phyloP scores from a whole-genome alignment of 108 stramenopile genomes.

The Pseudonitzschia multiseries region DNA sequence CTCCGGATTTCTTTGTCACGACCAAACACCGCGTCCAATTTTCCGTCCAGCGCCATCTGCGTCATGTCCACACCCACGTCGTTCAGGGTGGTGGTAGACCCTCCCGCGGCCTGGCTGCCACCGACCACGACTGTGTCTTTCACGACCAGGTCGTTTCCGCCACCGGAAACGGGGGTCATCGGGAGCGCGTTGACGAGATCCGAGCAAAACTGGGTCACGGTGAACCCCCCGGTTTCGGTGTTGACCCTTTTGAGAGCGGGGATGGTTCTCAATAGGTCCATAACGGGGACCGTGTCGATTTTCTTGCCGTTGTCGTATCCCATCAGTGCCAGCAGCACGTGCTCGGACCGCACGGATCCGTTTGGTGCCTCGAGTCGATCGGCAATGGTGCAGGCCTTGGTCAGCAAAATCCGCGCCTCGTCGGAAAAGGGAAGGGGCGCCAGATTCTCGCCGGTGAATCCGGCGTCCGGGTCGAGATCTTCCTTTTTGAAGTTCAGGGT shows the following conservation, averaged over 20 bases:
- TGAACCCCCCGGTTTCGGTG: slow-evolving; percentile 24
- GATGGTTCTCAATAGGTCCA: slow-evolving; percentile 34
- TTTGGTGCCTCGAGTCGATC: slow-evolving; percentile 46
- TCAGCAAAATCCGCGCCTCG: slow-evolving; percentile 45
- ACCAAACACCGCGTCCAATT: slow-evolving; percentile 67
- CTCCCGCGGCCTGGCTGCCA: slow-evolving; percentile 34
- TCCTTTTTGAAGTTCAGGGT: slow-evolving; percentile 18
- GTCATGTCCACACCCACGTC: slow-evolving; percentile 79
- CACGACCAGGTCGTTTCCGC: slow-evolving; percentile 11
- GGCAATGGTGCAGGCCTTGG: slow-evolving; percentile 54
- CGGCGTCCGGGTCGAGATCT: slow-evolving; percentile 2
- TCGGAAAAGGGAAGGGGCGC: slow-evolving; percentile 72
- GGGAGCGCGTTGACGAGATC: slow-evolving; percentile 39
- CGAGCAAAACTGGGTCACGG: slow-evolving; percentile 34
- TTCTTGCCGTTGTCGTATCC: slow-evolving; percentile 50
- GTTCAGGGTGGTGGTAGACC: slow-evolving; percentile 56
- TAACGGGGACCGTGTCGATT: slow-evolving; percentile 34
- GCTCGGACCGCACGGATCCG: slow-evolving; percentile 54
- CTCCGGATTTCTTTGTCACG: slow-evolving; percentile 77
- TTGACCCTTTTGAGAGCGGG: slow-evolving; percentile 11
- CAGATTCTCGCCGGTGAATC: neutral
- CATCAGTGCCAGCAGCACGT: slow-evolving; percentile 68
- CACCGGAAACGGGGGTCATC: slow-evolving; percentile 34
- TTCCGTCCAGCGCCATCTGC: slow-evolving; percentile 67
- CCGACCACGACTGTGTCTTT: slow-evolving; percentile 53